Percentiles rank a stretch among this genome's conserved stretches.
Evolutionary conservation across 495 filamentous ascomycete species (phyloP).

Genomic region (Daldinia vernicosa): DNA sequence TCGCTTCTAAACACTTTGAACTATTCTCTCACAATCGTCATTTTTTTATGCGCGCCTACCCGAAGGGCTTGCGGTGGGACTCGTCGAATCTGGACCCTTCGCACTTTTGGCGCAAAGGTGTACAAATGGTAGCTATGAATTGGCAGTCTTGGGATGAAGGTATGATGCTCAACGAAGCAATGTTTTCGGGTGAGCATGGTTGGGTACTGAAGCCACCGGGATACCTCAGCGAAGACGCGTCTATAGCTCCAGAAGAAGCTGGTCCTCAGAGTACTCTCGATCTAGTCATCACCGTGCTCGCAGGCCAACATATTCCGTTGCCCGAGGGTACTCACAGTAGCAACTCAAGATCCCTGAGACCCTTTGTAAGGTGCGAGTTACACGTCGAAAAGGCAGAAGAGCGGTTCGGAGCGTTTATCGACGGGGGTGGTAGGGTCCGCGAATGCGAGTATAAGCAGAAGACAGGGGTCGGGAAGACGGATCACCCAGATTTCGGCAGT

Average conservation of each 20-base stretch:
- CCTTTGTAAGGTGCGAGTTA: slow-evolving; percentile 76
- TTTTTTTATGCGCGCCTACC: slow-evolving; percentile 91
- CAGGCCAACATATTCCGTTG: slow-evolving; percentile 55
- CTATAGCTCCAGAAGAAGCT: not conserved
- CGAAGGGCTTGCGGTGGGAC: slow-evolving; percentile 77
- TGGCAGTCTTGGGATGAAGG: slow-evolving; percentile 91
- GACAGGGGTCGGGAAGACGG: slow-evolving; percentile 47
- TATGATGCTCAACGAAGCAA: slow-evolving; percentile 94
- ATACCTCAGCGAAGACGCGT: slow-evolving; percentile 44
- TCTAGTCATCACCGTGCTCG: slow-evolving; percentile 55
- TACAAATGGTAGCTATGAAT: slow-evolving; percentile 93
- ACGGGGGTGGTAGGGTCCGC: slow-evolving; percentile 23
- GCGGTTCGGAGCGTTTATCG: slow-evolving; percentile 32
- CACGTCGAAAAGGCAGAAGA: slow-evolving; percentile 71
- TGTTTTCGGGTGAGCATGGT: slow-evolving; percentile 85
- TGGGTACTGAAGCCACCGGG: slow-evolving; percentile 87
- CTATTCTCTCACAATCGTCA: slow-evolving; percentile 82
- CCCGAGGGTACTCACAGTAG: slow-evolving; percentile 45
- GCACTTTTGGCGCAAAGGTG: slow-evolving; percentile 84
- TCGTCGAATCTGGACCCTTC: slow-evolving; percentile 89
- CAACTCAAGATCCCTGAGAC: slow-evolving; percentile 45
- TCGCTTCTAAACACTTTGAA: slow-evolving; percentile 59
- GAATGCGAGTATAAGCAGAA: slow-evolving; percentile 47
- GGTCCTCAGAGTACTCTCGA: slow-evolving; percentile 47
- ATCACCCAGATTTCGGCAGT: slow-evolving; percentile 54